Evolutionary conservation across 768 basidiomycete genomes (phyloP).

Genomic region (Tulasnella sp.): DNA sequence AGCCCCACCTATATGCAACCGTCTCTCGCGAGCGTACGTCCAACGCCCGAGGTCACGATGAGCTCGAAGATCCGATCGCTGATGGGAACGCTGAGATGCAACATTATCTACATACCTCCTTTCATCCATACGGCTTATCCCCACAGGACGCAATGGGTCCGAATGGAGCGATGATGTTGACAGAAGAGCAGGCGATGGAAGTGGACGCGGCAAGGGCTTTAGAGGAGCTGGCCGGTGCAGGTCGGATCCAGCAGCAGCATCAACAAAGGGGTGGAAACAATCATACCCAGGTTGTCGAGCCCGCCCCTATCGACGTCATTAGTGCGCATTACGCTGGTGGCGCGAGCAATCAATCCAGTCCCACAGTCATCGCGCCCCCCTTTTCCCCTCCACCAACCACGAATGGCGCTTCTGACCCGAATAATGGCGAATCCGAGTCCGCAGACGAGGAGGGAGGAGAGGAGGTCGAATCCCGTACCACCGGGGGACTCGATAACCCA

Average conservation of each 20-base stretch:
- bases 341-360: too few species aligned
- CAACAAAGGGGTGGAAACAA: not conserved
- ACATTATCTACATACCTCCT: not conserved
- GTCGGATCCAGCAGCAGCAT: not conserved
- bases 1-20: conserved; percentile 1
- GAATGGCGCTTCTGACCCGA: not conserved
- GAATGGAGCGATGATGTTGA: not conserved
- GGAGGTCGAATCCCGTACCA: not conserved
- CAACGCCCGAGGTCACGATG: conserved; percentile 5
- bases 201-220: conserved; percentile 13
- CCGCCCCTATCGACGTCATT: too few species aligned
- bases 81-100: too few species aligned
- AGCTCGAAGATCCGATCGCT: too few species aligned
- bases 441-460: conserved; percentile 1
- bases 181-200: conserved; percentile 9
- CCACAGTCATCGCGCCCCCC: too few species aligned
- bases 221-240: conserved; percentile 4
- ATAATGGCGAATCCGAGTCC: not conserved
- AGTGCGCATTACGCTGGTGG: too few species aligned
- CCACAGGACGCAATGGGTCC: not conserved
- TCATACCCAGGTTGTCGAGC: not conserved
- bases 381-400: not conserved
- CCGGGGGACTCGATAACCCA: not conserved
- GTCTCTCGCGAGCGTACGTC: conserved; percentile 13
- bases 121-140: not conserved